Conservation (phyloP, 306 rosid genomes). For the Alnus rubra region DNA sequence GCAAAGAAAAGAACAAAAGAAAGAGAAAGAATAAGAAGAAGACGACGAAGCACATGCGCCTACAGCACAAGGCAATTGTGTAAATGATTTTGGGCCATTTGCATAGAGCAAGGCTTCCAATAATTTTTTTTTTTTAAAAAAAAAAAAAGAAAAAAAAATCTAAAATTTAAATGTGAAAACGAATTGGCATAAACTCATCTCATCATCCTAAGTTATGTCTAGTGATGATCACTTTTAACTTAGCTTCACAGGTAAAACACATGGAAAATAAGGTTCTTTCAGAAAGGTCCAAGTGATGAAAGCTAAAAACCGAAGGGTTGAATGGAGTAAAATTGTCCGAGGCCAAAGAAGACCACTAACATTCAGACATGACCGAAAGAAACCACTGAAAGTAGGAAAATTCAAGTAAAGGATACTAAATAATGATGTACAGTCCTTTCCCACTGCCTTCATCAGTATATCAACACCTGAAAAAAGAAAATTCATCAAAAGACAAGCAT, state of each 20-base stretch:
- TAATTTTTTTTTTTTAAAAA: neutral
- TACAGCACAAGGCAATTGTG: neutral
- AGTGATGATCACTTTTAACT: neutral
- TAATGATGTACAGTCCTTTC: constrained; percentile 91
- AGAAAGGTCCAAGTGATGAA: neutral
- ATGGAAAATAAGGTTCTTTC: neutral
- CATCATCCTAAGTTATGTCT: neutral
- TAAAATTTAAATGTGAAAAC: neutral
- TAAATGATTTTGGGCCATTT: neutral
- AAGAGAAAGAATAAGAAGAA: no score
- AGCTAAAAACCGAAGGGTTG: constrained; percentile 12
- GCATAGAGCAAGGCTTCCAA: neutral
- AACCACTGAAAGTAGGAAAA: constrained; percentile 14
- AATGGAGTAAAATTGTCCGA: neutral
- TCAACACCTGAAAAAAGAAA: constrained; percentile 68
- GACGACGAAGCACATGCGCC: no score
- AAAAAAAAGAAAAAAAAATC: neutral
- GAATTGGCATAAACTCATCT: neutral
- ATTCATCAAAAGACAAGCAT: constrained; percentile 17
- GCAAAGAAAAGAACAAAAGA: neutral
- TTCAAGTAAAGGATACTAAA: constrained; percentile 80
- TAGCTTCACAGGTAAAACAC: neutral
- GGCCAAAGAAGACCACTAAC: constrained; percentile 8
- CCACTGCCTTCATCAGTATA: constrained; percentile 85
- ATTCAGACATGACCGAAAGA: constrained; percentile 11